Base-by-base conservation (phyloP, 2,329 filamentous ascomycete species). In the Pseudogymnoascus sp. region DNA sequence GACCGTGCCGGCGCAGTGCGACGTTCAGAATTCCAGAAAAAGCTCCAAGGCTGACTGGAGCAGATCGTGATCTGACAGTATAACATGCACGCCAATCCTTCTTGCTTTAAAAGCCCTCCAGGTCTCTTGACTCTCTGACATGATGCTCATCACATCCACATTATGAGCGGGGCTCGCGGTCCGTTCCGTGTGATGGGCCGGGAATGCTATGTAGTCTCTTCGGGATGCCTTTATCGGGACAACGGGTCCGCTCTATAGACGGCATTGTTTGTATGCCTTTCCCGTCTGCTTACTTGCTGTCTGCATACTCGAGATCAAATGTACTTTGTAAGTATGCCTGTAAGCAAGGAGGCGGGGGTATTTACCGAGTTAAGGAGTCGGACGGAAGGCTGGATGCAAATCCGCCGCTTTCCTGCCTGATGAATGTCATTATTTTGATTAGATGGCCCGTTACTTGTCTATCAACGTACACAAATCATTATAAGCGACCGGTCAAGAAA, bases 21-120 rank as follows among this genome's bases (percentile, higher is more conserved):
- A 57, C 50, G 26, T 33, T 57, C 26, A 57, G 50, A 57, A 57
- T 57, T 57, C 50, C 50, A 57, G 50, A 57, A 57, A 19, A 57
- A 57, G 50, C 33, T 33, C 47, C 10, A 57, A 57, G 50, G 50
- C 50, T 57, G 28, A 57, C 33, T 57, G 33, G 26, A 33, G 28
- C 50, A 33, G n/a, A 57, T 57, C 50, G 28, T 57, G 28, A 57
- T 33, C 26, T 13, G 50, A 26, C 50, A 33, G 50, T 57, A 57
- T 57, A 57, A 57, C 28, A 57, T 57, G 50, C 50, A 57, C 28
- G 10, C 5, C 28, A 26, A 57, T 11, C 28, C 50, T 57, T 57
- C 50, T 19, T 33, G 50, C 26, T 57, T 57, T 57, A 28, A 57
- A 57, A 57, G n/a, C 50, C 28, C 10, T 33, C 50, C 28, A 57